Conservation (phyloP, 2,329 filamentous ascomycete species). For the Penicillium brasilianum region DNA sequence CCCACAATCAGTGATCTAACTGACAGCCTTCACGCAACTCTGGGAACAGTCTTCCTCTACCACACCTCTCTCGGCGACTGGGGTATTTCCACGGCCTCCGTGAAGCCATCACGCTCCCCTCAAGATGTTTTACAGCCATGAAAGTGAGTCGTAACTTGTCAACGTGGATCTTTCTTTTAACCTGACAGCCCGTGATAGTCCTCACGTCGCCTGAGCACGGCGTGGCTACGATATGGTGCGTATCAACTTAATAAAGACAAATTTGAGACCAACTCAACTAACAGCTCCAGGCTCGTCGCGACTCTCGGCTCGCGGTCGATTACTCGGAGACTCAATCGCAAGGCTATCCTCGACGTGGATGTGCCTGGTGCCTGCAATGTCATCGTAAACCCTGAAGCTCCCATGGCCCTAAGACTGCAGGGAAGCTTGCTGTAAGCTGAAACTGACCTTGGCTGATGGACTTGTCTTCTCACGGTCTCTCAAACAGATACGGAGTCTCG, state of each 20-base stretch:
- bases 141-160: slow-evolving; percentile 65
- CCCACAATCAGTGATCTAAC: neutral
- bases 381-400: slow-evolving; percentile 83
- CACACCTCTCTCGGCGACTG: neutral
- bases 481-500: slow-evolving; percentile 72
- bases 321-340: slow-evolving; percentile 76
- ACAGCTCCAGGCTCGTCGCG: slow-evolving; percentile 75
- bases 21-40: neutral
- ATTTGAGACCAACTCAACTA: slow-evolving; percentile 26
- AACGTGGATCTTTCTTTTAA: slow-evolving; percentile 20
- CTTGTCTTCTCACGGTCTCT: slow-evolving; percentile 21
- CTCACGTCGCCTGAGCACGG: slow-evolving; percentile 87
- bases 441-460: neutral
- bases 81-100: neutral
- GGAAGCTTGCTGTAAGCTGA: slow-evolving; percentile 74
- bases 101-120: neutral
- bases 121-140: slow-evolving; percentile 92
- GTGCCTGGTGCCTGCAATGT: slow-evolving; percentile 84
- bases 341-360: slow-evolving; percentile 86
- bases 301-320: slow-evolving; percentile 77
- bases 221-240: slow-evolving; percentile 91
- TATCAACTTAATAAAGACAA: neutral
- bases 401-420: slow-evolving; percentile 87
- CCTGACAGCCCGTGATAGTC: slow-evolving; percentile 54
- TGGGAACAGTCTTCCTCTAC: neutral